These are phyloP conservation scores for Mrakiaceae sp. DNA, from an alignment of 1,284 basidiomycete species.

Conservation along the genomic window DNA sequence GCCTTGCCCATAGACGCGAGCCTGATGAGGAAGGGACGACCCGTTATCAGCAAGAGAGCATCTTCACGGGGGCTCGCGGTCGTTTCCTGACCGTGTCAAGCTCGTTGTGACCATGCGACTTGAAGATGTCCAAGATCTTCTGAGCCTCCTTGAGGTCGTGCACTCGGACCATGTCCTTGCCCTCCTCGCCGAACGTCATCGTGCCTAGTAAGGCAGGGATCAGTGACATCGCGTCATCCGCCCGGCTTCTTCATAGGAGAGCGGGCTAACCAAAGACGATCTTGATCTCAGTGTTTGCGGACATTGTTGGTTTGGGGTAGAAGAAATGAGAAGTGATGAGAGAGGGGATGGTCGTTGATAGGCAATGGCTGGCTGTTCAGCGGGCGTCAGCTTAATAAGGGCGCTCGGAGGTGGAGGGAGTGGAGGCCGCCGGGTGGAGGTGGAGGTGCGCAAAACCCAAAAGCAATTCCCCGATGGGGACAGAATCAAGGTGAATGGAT, in stretches of 20 bases:
- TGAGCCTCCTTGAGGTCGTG: conserved; percentile 27
- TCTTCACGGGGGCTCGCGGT: neutral
- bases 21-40: neutral
- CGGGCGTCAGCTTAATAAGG: too few species aligned
- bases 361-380: too few species aligned
- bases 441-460: too few species aligned
- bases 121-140: conserved; percentile 30
- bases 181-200: conserved; percentile 29
- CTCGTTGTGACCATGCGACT: conserved; percentile 30
- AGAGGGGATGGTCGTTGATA: too few species aligned
- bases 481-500: too few species aligned
- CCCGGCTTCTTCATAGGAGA: neutral
- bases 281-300: conserved; percentile 11
- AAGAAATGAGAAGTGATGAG: too few species aligned
- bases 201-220: neutral
- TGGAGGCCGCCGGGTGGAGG: too few species aligned
- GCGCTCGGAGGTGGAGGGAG: too few species aligned
- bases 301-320: neutral
- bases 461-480: too few species aligned
- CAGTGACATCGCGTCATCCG: neutral
- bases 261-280: conserved; percentile 10
- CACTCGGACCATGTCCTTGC: conserved; percentile 23
- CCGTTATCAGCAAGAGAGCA: conserved; percentile 16
- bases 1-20: neutral
- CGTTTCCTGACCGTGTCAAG: conserved; percentile 30